Evolutionary conservation across 805 yeast species (phyloP), one percentile per base, ranked within the genome.

Genomic region (Wickerhamiella siamensis): DNA sequence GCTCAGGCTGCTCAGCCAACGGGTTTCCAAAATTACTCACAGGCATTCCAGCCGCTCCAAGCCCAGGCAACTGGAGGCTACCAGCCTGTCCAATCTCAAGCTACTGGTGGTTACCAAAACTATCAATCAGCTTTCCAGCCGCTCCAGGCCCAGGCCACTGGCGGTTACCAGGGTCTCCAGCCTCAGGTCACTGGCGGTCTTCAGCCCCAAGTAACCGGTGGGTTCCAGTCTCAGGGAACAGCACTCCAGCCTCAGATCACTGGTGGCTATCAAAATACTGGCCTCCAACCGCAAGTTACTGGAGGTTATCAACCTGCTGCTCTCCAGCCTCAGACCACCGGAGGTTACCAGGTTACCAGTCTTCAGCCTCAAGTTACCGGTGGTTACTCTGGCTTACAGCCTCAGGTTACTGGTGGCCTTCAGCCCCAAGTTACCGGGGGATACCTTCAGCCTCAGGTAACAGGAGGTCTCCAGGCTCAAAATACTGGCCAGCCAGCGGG

Each of bases 251-350:
- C 81, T 14, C 88, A 79, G 56, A 73, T 72, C 47, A 80, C 91
- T 3, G 83, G 87, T 5, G 48, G 50, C 15, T 43, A 39, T 12
- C 50, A n/a, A 34, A 74, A 74, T 1, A 69, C 69, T 4, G n/a
- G n/a, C n/a, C 4, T 47, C 10, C 46, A 44, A 33, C 39, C 44
- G n/a, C 53, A 51, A 24, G 3, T 26, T 15, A 47, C 47, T 4
- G 48, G 48, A 20, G 44, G 44, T 19, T 18, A 58, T 31, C 35
- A 32, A 14, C 31, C 31, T 14, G 12, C 8, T 8, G 22, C 27
- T 63, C 52, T 64, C 40, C 77, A 69, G 47, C 74, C 81, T 14
- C 88, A 79, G 56, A 73, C 72, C 47, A 80, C 91, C 3, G 83
- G 87, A 4, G 65, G 72, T n/a, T 32, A 53, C 46, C 60, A 50